These are phyloP conservation scores for Sisymbrium altissimum DNA, from an alignment of 345 rosid species.

Conservation along the genomic window DNA sequence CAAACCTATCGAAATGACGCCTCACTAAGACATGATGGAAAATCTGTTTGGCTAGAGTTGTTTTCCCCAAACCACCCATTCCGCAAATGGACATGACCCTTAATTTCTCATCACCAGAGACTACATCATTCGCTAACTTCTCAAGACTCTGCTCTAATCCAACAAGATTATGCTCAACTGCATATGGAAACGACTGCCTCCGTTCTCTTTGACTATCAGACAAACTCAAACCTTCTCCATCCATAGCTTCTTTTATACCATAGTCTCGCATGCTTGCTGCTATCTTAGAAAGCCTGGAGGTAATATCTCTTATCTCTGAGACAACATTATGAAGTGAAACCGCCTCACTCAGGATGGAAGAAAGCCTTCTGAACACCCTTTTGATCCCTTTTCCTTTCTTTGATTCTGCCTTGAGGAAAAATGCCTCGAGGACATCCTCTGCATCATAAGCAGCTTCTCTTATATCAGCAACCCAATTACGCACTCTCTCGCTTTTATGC, in stretches of 20 bases:
- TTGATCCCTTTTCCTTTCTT: slow-evolving; percentile 13
- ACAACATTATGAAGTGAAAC: slow-evolving; percentile 21
- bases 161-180: slow-evolving; percentile 38
- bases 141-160: slow-evolving; percentile 40
- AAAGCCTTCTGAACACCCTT: slow-evolving; percentile 8
- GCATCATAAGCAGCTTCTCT: slow-evolving; percentile 35
- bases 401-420: slow-evolving; percentile 23
- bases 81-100: slow-evolving; percentile 40
- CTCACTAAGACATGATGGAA: slow-evolving; percentile 27
- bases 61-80: slow-evolving; percentile 64
- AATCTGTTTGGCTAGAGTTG: slow-evolving; percentile 44
- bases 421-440: slow-evolving; percentile 35
- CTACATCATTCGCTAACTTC: slow-evolving; percentile 29
- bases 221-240: slow-evolving; percentile 9
- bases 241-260: slow-evolving; percentile 35
- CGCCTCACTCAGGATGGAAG: slow-evolving; percentile 5
- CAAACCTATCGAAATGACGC: slow-evolving; percentile 35
- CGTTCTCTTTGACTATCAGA: slow-evolving; percentile 23
- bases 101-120: slow-evolving; percentile 5
- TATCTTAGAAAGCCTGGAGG: slow-evolving; percentile 33
- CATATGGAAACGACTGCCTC: slow-evolving; percentile 36
- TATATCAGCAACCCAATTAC: slow-evolving; percentile 37
- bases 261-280: slow-evolving; percentile 34
- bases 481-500: slow-evolving; percentile 31
- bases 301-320: slow-evolving; percentile 29